Conservation (phyloP, 2,329 filamentous ascomycete genomes). For the Pseudocercospora fijiensis region DNA sequence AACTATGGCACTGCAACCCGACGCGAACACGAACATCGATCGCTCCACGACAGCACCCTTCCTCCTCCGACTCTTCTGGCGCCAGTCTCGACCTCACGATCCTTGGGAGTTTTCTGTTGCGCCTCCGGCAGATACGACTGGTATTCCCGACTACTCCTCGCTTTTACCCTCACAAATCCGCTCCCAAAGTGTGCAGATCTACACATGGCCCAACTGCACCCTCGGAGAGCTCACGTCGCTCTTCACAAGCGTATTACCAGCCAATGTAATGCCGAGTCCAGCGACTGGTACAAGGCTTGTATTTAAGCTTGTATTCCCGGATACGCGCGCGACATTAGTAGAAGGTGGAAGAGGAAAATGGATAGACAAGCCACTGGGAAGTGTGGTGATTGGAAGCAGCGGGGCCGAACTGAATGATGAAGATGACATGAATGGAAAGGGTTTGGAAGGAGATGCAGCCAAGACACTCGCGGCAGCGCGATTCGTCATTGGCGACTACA, state of each 20-base stretch:
- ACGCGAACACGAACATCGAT: conserved; percentile 53
- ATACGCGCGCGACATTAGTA: conserved; percentile 55
- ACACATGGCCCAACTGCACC: conserved; percentile 82
- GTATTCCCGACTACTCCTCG: conserved; percentile 43
- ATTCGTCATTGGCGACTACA: conserved; percentile 86
- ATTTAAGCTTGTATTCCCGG: conserved; percentile 83
- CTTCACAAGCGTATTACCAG: conserved; percentile 66
- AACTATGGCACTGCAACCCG: conserved; percentile 39
- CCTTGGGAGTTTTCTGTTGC: conserved; percentile 65
- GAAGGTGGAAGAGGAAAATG: conserved; percentile 59
- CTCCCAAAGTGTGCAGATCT: conserved; percentile 63
- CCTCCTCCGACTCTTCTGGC: conserved; percentile 81
- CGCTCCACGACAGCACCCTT: conserved; percentile 75
- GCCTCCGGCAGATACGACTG: conserved; percentile 44
- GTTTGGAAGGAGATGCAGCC: conserved; percentile 57
- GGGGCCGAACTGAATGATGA: conserved; percentile 35
- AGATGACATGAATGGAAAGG: conserved; percentile 38
- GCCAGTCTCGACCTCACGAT: conserved; percentile 70
- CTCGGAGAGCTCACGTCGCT: conserved; percentile 78
- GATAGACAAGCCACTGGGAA: conserved; percentile 77
- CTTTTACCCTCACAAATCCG: conserved; percentile 56
- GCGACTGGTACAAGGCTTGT: conserved; percentile 79
- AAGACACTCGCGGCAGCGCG: conserved; percentile 74
- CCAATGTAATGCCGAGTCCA: conserved; percentile 65
- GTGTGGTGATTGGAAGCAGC: conserved; percentile 65